Evolutionary conservation across 1,284 basidiomycete genomes (phyloP), one percentile per base, ranked within the genome.

Genomic region (Sporisorium exsertum): DNA sequence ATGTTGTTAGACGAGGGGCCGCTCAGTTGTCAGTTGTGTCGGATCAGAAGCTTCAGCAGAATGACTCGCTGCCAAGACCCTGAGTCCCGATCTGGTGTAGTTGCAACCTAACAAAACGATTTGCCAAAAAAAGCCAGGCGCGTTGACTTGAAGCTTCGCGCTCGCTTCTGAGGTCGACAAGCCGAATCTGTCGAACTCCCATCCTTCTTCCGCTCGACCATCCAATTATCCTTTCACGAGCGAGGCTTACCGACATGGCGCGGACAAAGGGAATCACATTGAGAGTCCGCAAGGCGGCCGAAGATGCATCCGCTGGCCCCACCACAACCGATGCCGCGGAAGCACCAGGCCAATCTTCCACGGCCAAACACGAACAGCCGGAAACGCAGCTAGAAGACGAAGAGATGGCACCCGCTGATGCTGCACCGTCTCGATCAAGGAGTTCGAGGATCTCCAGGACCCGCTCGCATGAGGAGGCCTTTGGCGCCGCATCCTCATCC

Each of bases 181-280:
- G 37, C 37, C 15, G 35, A 13, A 37, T 37, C 13, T 49, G 47
- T 49, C 47, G 18, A n/a, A 50, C 27, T 20, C 9, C 12, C n/a
- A 22, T 33, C 27, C 6, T 50, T 29, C 49, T 32, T 46, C 20
- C 45, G 15, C 18, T 37, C 50, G 6, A 52, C 50, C 50, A 51
- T 22, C 33, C 20, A 18, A 22, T 18, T 15, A 24, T 10, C 26
- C 6, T 2, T 12, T 22, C 2, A 6, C 33, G 13, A 35, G 7
- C 3, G 15, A 16, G 27, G 15, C 26, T 51, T 3, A 45, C 33
- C 46, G 27, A 26, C 24, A 75, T 75, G 72, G 72, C 72, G 5
- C 45, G 72, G 27, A 75, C 72, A 16, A 75, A 75, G 46, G 65
- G 69, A 3, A 77, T 77, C 65, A 72, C 69, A 5, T 51, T 77